These are phyloP conservation scores for Globisporangium parvum DNA, from an alignment of 352 stramenopile species.

Conservation along the genomic window DNA sequence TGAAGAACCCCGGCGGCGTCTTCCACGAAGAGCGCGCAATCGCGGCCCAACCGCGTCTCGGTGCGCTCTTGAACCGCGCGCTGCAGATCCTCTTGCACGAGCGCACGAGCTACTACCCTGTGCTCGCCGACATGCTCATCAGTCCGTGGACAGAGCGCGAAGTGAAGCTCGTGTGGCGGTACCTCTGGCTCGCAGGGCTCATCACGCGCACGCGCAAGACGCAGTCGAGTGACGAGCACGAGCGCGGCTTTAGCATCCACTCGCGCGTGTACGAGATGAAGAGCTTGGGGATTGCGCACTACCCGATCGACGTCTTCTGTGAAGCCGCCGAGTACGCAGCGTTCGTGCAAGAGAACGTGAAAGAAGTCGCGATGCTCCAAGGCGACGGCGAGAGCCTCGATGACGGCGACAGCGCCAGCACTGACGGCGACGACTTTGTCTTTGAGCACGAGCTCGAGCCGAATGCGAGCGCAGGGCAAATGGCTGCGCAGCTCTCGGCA, in stretches of 20 bases:
- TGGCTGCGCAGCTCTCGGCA: conserved; percentile 46
- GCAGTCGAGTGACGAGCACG: conserved; percentile 50
- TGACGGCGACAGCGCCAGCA: background rate
- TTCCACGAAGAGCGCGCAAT: conserved; percentile 72
- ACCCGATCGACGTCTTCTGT: conserved; percentile 64
- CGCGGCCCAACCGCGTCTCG: conserved; percentile 47
- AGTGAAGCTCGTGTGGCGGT: conserved; percentile 81
- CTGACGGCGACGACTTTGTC: conserved; percentile 14
- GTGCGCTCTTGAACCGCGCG: conserved; percentile 56
- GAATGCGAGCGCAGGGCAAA: conserved; percentile 44
- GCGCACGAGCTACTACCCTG: conserved; percentile 58
- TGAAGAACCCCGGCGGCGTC: conserved; percentile 61
- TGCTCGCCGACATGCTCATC: conserved; percentile 69
- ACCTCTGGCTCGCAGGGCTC: conserved; percentile 71
- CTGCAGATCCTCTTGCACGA: conserved; percentile 82
- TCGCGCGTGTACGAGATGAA: conserved; percentile 69
- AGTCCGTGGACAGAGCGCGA: conserved; percentile 65
- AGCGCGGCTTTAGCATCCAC: conserved; percentile 66
- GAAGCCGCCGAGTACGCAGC: conserved; percentile 64
- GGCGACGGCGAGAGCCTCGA: conserved; percentile 6
- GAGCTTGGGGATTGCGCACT: conserved; percentile 56
- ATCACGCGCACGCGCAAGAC: conserved; percentile 51
- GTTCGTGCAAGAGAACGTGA: conserved; percentile 68
- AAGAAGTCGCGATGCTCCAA: conserved; percentile 35
- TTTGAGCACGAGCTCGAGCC: conserved; percentile 62